Conservation (phyloP, 2,329 filamentous ascomycete species). For the Diplodia seriata region DNA sequence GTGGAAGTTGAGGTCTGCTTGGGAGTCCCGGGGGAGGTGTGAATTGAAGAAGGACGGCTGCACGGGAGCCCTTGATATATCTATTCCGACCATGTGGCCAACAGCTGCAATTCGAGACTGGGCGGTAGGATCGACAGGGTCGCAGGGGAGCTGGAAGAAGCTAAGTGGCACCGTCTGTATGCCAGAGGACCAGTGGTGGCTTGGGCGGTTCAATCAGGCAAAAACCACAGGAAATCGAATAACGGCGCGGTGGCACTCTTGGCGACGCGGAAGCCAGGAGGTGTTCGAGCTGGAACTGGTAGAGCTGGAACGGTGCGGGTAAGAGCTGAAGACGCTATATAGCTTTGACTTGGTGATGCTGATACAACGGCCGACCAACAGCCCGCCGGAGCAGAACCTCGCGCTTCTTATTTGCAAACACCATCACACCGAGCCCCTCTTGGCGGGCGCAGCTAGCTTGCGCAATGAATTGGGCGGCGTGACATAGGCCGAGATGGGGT, state of each 20-base stretch:
- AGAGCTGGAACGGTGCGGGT: background rate
- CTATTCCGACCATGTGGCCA: slow-evolving; percentile 26
- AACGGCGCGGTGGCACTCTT: slow-evolving; percentile 29
- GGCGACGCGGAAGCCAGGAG: slow-evolving; percentile 26
- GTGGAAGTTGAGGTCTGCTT: background rate
- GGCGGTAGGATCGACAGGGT: slow-evolving; percentile 32
- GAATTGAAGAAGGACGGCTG: background rate
- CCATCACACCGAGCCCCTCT: slow-evolving; percentile 13
- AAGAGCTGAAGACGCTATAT: slow-evolving; percentile 17
- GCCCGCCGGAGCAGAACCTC: background rate
- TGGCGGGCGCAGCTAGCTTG: slow-evolving; percentile 22
- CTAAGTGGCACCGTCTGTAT: slow-evolving; percentile 25
- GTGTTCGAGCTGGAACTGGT: background rate
- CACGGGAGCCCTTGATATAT: slow-evolving; percentile 23
- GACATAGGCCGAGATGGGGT: slow-evolving; percentile 25
- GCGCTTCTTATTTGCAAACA: slow-evolving; percentile 12
- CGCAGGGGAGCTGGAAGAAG: slow-evolving; percentile 21
- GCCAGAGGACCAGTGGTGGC: slow-evolving; percentile 18
- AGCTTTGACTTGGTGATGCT: slow-evolving; percentile 14
- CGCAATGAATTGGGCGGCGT: slow-evolving; percentile 18
- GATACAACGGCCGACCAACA: background rate
- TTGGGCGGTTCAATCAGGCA: slow-evolving; percentile 14
- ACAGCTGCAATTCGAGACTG: slow-evolving; percentile 21
- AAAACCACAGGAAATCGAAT: slow-evolving; percentile 17
- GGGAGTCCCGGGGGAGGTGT: background rate